phyloP scores from a whole-genome alignment of 2,329 filamentous ascomycete genomes.

The Fusarium ramigenum region DNA sequence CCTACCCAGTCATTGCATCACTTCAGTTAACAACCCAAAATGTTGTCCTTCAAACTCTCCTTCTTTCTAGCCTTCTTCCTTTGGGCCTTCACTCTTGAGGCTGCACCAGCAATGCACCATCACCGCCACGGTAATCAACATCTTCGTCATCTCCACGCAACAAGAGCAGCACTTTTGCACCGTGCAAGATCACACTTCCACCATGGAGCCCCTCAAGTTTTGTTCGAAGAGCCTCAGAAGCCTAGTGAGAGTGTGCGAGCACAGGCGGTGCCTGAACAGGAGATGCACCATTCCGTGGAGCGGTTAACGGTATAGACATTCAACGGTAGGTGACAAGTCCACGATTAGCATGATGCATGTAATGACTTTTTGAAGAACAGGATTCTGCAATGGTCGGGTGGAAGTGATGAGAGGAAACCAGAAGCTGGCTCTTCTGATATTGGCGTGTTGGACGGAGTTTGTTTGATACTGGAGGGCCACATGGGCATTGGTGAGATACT shows the following conservation, averaged over 20 bases:
- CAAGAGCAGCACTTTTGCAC: conserved; percentile 50
- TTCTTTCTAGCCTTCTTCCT: conserved; percentile 33
- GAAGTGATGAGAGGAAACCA: not conserved
- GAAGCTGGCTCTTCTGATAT: conserved; percentile 19
- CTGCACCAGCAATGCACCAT: conserved; percentile 39
- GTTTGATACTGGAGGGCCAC: not conserved
- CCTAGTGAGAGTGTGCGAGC: conserved; percentile 14
- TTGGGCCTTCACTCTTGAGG: conserved; percentile 38
- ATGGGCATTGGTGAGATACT: not conserved
- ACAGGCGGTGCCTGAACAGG: not conserved
- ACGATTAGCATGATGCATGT: not conserved
- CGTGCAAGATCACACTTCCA: conserved; percentile 10
- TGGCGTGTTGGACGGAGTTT: not conserved
- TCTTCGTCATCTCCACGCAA: conserved; percentile 28
- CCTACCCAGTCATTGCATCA: not conserved
- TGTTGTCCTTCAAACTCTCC: conserved; percentile 32
- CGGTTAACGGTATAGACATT: not conserved
- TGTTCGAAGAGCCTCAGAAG: conserved; percentile 17
- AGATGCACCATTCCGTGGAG: not conserved
- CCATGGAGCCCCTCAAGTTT: not conserved
- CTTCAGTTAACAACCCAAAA: not conserved
- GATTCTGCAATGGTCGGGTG: not conserved
- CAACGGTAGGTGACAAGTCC: not conserved
- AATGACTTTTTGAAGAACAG: not conserved
- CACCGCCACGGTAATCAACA: conserved; percentile 31